These are phyloP conservation scores for Kodamaea ohmeri DNA, from an alignment of 1,139 yeast species.

Conservation along the genomic window DNA sequence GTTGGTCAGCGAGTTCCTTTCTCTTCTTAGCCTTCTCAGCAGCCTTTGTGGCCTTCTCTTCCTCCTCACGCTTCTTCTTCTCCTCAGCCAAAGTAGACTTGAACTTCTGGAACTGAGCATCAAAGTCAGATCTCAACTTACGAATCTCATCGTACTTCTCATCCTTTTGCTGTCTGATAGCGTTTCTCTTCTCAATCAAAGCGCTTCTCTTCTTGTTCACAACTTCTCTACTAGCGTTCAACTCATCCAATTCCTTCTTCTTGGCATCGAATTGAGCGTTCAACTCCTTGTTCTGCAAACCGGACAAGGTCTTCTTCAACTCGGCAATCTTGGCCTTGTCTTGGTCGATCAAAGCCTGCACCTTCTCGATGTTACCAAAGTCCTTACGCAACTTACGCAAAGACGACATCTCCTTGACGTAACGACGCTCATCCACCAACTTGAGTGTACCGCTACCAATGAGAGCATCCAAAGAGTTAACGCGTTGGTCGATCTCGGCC, in stretches of 20 bases:
- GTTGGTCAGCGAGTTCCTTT: conserved; percentile 63
- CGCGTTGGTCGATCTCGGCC: conserved; percentile 76
- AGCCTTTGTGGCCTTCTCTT: conserved; percentile 52
- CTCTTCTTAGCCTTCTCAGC: conserved; percentile 61
- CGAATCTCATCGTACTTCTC: conserved; percentile 63
- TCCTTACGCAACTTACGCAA: conserved; percentile 82
- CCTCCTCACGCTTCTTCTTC: conserved; percentile 69
- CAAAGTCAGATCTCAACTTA: conserved; percentile 64
- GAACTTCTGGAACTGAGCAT: conserved; percentile 69
- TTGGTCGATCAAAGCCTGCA: conserved; percentile 75
- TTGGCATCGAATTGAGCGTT: conserved; percentile 59
- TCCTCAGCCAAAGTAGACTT: conserved; percentile 67
- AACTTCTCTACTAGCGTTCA: conserved; percentile 59
- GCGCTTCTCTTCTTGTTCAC: conserved; percentile 65
- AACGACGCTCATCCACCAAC: conserved; percentile 88
- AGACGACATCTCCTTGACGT: conserved; percentile 79
- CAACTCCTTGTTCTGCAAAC: conserved; percentile 62
- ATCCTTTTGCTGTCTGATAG: conserved; percentile 67
- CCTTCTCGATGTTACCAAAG: conserved; percentile 68
- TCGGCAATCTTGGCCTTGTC: conserved; percentile 77
- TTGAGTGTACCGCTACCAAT: conserved; percentile 80
- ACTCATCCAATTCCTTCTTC: conserved; percentile 60
- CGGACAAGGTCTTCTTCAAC: conserved; percentile 65
- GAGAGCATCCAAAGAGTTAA: conserved; percentile 65
- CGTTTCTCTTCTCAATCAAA: conserved; percentile 64